Base-by-base conservation (phyloP, 2,329 filamentous ascomycete genomes). In the Verticillium tricorpus region DNA sequence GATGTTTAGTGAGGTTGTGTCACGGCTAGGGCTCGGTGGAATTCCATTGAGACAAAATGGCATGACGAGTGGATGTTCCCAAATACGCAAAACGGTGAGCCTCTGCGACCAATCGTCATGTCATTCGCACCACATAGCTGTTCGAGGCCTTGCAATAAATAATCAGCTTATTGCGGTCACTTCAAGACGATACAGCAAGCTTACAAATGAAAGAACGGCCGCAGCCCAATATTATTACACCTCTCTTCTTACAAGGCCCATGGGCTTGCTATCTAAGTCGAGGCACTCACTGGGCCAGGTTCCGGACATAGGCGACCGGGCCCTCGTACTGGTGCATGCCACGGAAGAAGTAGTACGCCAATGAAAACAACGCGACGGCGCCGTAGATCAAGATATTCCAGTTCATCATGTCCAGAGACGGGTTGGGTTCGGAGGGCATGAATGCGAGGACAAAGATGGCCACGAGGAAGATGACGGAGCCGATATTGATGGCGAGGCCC, bases 381-480 rank as follows among this genome's bases (percentile, higher is more conserved):
- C 67, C 67, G 56, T 81, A 80, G 45, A 83, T 75, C 7, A 81
- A 71, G n/a, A 74, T 67, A 34, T 76, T 78, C 80, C 80, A 85
- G 67, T 85, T 85, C 74, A 83, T 82, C 2, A 73, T 76, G 15
- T 66, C 66, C 1, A 73, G 67, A 2, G 70, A 75, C 1, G 80
- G 75, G 1, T 70, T 64, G 39, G 75, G 69, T 2, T 66, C 61
- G 0, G 71, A 67, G 0, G 82, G 82, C 69, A 82, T 84, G 64
- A 82, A 82, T 56, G 74, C 73, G 65, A 83, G 81, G 62, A 83
- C 73, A 60, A 81, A 76, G 4, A 79, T 73, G 54, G 80, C 74
- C 1, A 74, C 67, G n/a, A 80, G 73, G 66, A 80, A 85, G 5
- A 73, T 50, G 15, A 81, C 69, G 0, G 78, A 77, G 61, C 74